Percentiles rank a stretch among this genome's conserved stretches.
Conservation (phyloP, 1,139 yeast genomes). For the Torulaspora pretoriensis region DNA sequence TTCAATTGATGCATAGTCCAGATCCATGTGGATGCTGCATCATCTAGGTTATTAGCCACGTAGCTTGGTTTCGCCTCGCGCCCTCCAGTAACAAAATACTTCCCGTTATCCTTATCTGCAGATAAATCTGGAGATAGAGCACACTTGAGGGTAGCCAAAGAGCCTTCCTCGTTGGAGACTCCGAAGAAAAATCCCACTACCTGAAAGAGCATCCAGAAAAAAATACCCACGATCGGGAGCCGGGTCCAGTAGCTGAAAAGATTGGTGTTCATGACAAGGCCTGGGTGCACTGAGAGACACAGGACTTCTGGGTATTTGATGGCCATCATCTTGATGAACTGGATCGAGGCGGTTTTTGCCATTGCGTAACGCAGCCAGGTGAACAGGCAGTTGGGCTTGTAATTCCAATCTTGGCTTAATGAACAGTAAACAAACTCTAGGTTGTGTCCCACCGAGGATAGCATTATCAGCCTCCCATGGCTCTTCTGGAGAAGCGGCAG, state of each 20-base stretch:
- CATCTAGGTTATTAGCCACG: conserved; percentile 56
- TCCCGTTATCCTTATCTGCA: conserved; percentile 59
- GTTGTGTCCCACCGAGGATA: conserved; percentile 68
- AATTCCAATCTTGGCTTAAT: conserved; percentile 51
- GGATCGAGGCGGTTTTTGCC: conserved; percentile 79
- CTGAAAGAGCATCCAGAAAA: conserved; percentile 67
- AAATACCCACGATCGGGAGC: conserved; percentile 67
- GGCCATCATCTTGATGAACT: conserved; percentile 62
- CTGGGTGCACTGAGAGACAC: conserved; percentile 75
- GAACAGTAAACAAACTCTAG: conserved; percentile 50
- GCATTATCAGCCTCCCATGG: conserved; percentile 53
- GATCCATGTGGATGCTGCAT: conserved; percentile 73
- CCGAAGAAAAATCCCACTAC: conserved; percentile 67
- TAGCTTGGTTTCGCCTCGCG: conserved; percentile 50
- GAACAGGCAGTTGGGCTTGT: conserved; percentile 60
- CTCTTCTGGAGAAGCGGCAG: conserved; percentile 50
- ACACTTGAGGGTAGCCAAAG: conserved; percentile 60
- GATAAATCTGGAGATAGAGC: conserved; percentile 54
- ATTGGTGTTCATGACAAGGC: conserved; percentile 76
- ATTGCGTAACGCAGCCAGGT: conserved; percentile 77
- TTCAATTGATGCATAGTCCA: conserved; percentile 69
- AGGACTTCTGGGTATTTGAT: conserved; percentile 62
- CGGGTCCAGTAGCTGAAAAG: conserved; percentile 71
- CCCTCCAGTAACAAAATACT: conserved; percentile 62
- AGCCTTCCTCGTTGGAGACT: conserved; percentile 66